Evolutionary conservation across 768 basidiomycete species (phyloP).

Genomic region (Russula emetica): DNA sequence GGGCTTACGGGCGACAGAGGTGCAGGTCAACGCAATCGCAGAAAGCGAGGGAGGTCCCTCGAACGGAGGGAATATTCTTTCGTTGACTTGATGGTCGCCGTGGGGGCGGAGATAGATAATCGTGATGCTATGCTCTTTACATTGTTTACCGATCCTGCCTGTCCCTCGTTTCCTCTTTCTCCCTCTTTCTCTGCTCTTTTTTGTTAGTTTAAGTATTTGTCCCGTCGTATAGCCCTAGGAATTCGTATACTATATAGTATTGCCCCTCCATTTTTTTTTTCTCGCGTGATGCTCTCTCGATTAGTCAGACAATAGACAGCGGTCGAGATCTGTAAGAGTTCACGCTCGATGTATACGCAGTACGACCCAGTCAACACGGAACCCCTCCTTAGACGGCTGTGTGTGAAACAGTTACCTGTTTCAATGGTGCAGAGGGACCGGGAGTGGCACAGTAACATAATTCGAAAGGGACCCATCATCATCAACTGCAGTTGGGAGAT

Average conservation of each 20-base stretch:
- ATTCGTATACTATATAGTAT: slow-evolving; percentile 24
- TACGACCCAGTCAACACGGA: too few relatives aligned
- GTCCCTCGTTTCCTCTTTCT: not conserved
- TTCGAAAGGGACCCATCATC: slow-evolving; percentile 94
- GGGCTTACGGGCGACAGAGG: slow-evolving; percentile 53
- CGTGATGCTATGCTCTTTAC: not conserved
- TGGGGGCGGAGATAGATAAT: not conserved
- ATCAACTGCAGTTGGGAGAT: slow-evolving; percentile 84
- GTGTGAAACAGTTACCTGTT: too few relatives aligned
- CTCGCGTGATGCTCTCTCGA: not conserved
- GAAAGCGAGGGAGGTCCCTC: slow-evolving; percentile 56
- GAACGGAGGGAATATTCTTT: slow-evolving; percentile 50
- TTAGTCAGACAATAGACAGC: not conserved
- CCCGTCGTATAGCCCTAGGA: slow-evolving; percentile 24
- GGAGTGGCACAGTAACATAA: slow-evolving; percentile 69
- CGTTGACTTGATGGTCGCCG: slow-evolving; percentile 38
- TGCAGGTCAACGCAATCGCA: slow-evolving; percentile 41
- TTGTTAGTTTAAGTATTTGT: slow-evolving; percentile 19
- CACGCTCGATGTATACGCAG: too few relatives aligned
- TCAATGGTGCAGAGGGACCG: slow-evolving; percentile 32
- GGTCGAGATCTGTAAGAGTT: too few relatives aligned
- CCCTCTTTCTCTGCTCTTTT: slow-evolving; percentile 12
- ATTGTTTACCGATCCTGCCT: not conserved
- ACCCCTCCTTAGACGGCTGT: too few relatives aligned
- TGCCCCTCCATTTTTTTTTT: not conserved